These are phyloP conservation scores for Monilinia fructigena DNA, from an alignment of 2,329 filamentous ascomycete species.

Conservation along the genomic window DNA sequence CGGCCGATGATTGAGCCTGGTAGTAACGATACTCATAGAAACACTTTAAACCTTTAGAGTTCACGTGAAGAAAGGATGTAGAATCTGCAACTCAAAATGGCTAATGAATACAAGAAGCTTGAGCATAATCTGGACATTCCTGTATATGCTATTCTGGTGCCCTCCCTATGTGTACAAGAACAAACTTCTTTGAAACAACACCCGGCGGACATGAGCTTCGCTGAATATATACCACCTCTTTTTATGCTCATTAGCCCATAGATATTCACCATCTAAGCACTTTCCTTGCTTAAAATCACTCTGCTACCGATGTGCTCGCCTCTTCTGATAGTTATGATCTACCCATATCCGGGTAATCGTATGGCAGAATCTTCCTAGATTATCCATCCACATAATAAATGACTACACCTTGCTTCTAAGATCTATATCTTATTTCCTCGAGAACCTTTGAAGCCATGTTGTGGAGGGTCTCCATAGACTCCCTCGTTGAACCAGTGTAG, in stretches of 20 bases:
- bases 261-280: not conserved
- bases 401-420: not conserved
- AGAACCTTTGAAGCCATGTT: not conserved
- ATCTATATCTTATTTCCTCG: not conserved
- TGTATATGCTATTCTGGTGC: too few species aligned
- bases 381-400: not conserved
- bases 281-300: too few species aligned
- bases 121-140: too few species aligned
- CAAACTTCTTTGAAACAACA: not conserved
- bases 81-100: not conserved
- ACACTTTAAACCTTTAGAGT: too few species aligned
- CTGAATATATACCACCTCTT: not conserved
- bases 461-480: not conserved
- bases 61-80: not conserved
- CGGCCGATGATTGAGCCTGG: not conserved
- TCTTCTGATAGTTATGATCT: not conserved
- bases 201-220: not conserved
- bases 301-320: not conserved
- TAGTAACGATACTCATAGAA: too few species aligned
- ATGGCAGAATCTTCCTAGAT: not conserved
- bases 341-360: not conserved
- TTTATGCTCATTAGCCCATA: too few species aligned
- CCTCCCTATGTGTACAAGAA: too few species aligned
- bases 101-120: too few species aligned
- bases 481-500: not conserved